phyloP scores from a whole-genome alignment of 768 basidiomycete genomes.

The Tricholoma matsutake region DNA sequence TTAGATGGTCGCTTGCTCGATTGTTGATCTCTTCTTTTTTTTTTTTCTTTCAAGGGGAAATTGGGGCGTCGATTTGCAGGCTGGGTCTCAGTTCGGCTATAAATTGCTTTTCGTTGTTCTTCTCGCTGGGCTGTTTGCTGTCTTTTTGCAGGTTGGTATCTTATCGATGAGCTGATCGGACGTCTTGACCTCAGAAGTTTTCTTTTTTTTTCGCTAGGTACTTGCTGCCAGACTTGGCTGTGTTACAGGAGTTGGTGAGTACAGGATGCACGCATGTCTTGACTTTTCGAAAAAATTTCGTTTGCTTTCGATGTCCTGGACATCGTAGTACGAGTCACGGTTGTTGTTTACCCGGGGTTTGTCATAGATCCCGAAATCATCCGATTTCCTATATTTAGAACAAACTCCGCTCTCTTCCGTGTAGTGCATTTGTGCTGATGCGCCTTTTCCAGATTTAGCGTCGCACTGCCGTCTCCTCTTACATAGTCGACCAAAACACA shows the following conservation, averaged over 20 bases:
- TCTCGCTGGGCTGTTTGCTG: slow-evolving; percentile 77
- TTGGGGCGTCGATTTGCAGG: slow-evolving; percentile 88
- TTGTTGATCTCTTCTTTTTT: no score
- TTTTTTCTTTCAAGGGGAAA: no score
- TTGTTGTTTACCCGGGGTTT: background rate
- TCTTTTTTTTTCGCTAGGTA: slow-evolving; percentile 50
- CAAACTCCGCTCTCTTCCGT: background rate
- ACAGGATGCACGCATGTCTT: background rate
- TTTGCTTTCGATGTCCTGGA: background rate
- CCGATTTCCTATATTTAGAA: background rate
- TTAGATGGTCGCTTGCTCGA: background rate
- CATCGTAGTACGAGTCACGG: background rate
- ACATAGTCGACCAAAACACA: slow-evolving; percentile 61
- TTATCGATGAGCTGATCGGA: slow-evolving; percentile 2
- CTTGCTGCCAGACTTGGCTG: slow-evolving; percentile 79
- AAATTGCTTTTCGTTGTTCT: slow-evolving; percentile 83
- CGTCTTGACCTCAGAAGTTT: background rate
- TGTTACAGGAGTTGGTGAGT: slow-evolving; percentile 74
- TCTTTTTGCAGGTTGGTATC: slow-evolving; percentile 67
- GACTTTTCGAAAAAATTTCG: background rate
- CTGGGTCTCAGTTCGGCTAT: slow-evolving; percentile 84
- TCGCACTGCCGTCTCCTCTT: slow-evolving; percentile 62
- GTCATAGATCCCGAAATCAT: background rate
- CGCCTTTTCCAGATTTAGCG: slow-evolving; percentile 38
- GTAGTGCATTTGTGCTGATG: slow-evolving; percentile 1